Base-by-base conservation (phyloP, 495 filamentous ascomycete species). In the Darksidea phi region DNA sequence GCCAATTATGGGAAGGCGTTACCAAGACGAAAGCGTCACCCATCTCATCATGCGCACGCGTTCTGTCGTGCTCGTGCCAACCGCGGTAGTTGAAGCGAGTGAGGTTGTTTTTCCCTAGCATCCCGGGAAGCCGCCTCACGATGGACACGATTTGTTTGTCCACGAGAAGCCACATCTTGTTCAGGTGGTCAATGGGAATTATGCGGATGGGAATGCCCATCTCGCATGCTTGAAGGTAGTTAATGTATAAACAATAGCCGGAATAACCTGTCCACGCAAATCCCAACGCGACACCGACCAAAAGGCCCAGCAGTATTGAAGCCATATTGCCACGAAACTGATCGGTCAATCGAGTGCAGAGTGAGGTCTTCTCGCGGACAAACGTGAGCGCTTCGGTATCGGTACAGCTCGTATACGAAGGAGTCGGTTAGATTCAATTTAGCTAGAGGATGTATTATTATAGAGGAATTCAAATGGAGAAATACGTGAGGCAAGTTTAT, bases 131-230 rank as follows among this genome's bases (percentile, higher is more conserved):
- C 11, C 50, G 23, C 42, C 50, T 28, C 12, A 67, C 23, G 17
- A 55, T 0, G 15, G 64, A 48, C 1, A 61, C 3, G 17, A 47
- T 38, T 64, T 53, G 54, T 15, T 38, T 38, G 50, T 15, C 58
- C 25, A 51, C 57, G 48, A 61, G 8, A 53, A 71, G 68, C 63
- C 70, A 75, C 48, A 73, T 21, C 13, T 67, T 51, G 43, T 72
- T 74, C 15, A 64, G 54, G 23, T 68, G 66, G 42, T 51, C 61
- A 23, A 76, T 55, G 0, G 67, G 72, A 17, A 63, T 59, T 17
- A 69, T 61, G 32, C 72, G 37, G 24, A 73, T 25, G 0, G 64
- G 64, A 17, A 67, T 32, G 34, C 61, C 61, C 4, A 68, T 18
- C 20, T 54, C 60, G 18, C 42, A 47, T 15, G 60, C 60, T 21